Evolutionary conservation across 805 yeast genomes (phyloP).

Genomic region (Limtongia smithiae): DNA sequence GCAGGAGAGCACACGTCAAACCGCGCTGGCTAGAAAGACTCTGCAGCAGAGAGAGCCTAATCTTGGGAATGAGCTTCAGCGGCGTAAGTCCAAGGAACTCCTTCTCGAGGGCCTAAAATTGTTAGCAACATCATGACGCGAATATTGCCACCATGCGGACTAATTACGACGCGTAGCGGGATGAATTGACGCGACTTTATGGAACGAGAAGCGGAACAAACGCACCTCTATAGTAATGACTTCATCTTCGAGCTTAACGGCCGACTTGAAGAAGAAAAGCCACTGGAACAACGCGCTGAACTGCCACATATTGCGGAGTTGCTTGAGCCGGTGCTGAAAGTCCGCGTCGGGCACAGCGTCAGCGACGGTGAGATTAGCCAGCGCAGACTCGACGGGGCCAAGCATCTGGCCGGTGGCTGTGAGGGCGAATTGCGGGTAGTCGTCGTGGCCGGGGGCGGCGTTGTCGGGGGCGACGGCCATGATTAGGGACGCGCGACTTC

Average conservation of each 20-base stretch:
- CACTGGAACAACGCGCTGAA: conserved; percentile 35
- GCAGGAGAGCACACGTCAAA: conserved; percentile 12
- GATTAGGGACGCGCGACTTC: too few species aligned
- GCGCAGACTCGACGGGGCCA: conserved; percentile 22
- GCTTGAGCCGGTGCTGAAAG: conserved; percentile 16
- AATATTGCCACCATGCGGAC: too few species aligned
- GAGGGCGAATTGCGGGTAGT: conserved; percentile 1
- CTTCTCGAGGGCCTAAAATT: conserved; percentile 35
- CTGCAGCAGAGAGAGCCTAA: conserved; percentile 24
- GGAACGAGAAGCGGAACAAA: background rate
- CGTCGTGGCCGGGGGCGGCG: background rate
- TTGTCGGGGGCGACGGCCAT: background rate
- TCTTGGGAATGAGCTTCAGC: conserved; percentile 20
- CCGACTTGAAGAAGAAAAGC: conserved; percentile 31
- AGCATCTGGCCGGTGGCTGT: conserved; percentile 18
- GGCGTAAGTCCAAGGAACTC: conserved; percentile 34
- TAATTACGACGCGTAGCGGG: background rate
- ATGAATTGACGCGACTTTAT: too few species aligned
- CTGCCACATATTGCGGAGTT: conserved; percentile 36
- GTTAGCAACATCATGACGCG: background rate
- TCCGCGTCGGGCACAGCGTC: conserved; percentile 19
- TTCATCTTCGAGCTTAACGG: conserved; percentile 30
- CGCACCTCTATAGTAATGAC: conserved; percentile 31
- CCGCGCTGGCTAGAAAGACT: conserved; percentile 22
- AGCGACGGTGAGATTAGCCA: conserved; percentile 21